phyloP scores from a whole-genome alignment of 192 early-diverging fungal genomes.

The Coemansia sp. region DNA sequence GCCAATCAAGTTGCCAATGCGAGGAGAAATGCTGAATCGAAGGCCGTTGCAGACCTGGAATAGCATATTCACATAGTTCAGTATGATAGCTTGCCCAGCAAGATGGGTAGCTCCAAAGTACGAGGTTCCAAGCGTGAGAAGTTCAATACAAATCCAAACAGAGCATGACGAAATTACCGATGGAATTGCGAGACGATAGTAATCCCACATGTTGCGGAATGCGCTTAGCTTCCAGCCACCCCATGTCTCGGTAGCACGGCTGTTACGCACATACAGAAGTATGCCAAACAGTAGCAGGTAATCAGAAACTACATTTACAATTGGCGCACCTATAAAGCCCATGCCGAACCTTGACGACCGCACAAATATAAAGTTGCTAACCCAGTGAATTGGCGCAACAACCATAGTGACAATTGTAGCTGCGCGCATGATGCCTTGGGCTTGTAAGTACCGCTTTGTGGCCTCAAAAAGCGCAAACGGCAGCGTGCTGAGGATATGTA shows the following conservation, averaged over 20 bases:
- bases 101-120: conserved; percentile 72
- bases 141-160: conserved; percentile 84
- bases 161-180: conserved; percentile 78
- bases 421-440: no score
- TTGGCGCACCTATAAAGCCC: conserved; percentile 80
- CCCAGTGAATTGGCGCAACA: conserved; percentile 56
- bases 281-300: conserved; percentile 67
- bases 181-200: conserved; percentile 72
- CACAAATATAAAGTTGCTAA: conserved; percentile 78
- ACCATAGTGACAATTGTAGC: no score
- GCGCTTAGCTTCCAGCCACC: conserved; percentile 78
- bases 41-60: conserved; percentile 73
- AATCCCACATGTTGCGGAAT: conserved; percentile 63
- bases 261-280: conserved; percentile 62
- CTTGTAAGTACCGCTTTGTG: no score
- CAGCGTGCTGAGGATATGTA: conserved; percentile 69
- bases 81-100: conserved; percentile 76
- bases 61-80: conserved; percentile 69
- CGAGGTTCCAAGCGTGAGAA: conserved; percentile 69
- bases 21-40: conserved; percentile 70
- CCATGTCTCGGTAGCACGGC: conserved; percentile 74
- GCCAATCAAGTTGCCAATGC: conserved; percentile 78
- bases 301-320: conserved; percentile 71
- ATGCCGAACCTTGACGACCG: conserved; percentile 63
- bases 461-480: no score